Percentiles rank a stretch among this genome's conserved stretches.
Evolutionary conservation across 352 stramenopile genomes (phyloP).

Genomic region (Discostella stelligera): DNA sequence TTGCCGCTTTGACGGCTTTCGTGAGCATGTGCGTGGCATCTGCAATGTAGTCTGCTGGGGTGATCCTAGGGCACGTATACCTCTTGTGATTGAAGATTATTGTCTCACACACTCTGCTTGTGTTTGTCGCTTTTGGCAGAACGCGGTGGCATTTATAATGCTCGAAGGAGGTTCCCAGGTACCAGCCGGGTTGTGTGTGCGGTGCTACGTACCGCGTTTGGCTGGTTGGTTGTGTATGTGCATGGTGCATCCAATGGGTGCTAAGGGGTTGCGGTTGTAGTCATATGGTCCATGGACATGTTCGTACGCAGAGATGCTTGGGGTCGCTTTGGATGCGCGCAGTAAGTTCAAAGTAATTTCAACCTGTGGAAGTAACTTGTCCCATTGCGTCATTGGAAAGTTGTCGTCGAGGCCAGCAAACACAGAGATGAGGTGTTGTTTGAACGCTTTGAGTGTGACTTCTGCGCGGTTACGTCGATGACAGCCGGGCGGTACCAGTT

Average conservation of each 20-base stretch:
- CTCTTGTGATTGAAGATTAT: background rate
- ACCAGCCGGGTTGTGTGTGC: background rate
- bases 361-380: conserved; percentile 38
- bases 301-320: background rate
- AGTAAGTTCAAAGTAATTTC: conserved; percentile 52
- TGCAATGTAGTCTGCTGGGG: background rate
- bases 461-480: conserved; percentile 63
- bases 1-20: background rate
- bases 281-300: background rate
- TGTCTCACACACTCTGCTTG: background rate
- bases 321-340: conserved; percentile 1
- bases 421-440: conserved; percentile 55
- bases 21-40: background rate
- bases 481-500: conserved; percentile 44
- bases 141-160: background rate
- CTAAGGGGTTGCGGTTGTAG: background rate
- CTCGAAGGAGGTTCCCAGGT: background rate
- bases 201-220: conserved; percentile 1
- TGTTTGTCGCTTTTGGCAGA: background rate
- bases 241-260: background rate
- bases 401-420: conserved; percentile 25
- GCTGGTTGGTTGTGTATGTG: background rate
- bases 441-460: conserved; percentile 52
- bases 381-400: conserved; percentile 50
- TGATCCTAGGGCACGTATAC: background rate